Evolutionary conservation across 2,329 filamentous ascomycete species (phyloP), one percentile per base, ranked within the genome.

Genomic region (Thelonectria discophora): DNA sequence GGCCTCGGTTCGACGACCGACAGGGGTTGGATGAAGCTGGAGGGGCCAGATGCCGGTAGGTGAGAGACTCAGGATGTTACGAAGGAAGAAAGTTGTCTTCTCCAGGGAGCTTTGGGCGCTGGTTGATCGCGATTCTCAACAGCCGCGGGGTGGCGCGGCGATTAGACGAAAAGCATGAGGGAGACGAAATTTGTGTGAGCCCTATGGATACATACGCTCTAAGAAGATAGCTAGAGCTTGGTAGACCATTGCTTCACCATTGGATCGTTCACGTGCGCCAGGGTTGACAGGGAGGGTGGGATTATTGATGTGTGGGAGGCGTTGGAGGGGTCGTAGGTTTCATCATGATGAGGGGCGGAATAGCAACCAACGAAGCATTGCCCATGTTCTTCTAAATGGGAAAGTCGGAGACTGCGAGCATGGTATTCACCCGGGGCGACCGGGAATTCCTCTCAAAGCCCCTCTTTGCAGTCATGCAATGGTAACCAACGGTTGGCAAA

Each of bases 241-340:
- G 40, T n/a, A 47, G 21, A 20, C 37, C 5, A 30, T 18, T 37
- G 6, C 34, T 13, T 13, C 3, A 37, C 34, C 34, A 37, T 37
- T 40, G 40, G 40, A 51, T 55, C 57, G 48, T 49, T 60, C 47
- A 56, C 55, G 52, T 56, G 47, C 58, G 10, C 47, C 34, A 40
- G 51, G 47, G 39, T 60, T 42, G 21, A 30, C 32, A 42, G 24
- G 20, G 49, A 24, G 45, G 58, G 52, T 56, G 58, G 39, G 46
- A 60, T 60, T 60, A 24, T 51, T 15, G 18, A 40, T 32, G 40
- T 47, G 46, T 50, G 40, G 24, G 57, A 37, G 34, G 34, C 34
- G 34, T 37, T 37, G 32, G 51, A 60, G 57, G 57, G 57, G 37
- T 43, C 24, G 17, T 30, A 40, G 52, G 52, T 56, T 56, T 56